Evolutionary conservation across 805 yeast species (phyloP), one percentile per base, ranked within the genome.

Genomic region (Scheffersomyces lignosus): DNA sequence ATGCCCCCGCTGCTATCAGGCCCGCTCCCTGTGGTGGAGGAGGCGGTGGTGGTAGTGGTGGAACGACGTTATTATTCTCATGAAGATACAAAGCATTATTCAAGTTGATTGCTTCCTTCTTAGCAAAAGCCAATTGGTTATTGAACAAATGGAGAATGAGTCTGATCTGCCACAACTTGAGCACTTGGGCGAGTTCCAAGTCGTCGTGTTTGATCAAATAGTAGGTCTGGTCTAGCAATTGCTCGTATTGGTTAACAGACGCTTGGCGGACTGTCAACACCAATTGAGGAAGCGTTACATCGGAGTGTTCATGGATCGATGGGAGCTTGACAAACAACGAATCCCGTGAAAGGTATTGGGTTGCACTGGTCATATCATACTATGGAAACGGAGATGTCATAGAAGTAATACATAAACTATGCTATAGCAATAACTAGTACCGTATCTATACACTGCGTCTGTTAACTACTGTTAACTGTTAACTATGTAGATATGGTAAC

Each of bases 141-240:
- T 50, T 54, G 48, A 66, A 66, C 3, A 67, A 35, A 9, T 52
- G 48, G 8, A 61, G 45, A 12, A 51, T 43, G 15, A 69, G 46
- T n/a, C 74, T 48, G 5, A 63, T 53, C 31, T 64, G 66, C 73
- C 73, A 69, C 15, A 66, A 24, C 27, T 43, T 45, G 13, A 60
- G 31, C 10, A 40, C 43, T 12, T 52, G 49, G 15, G 30, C 24
- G 16, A 29, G 16, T 2, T 43, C 25, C 13, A 42, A 34, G 12
- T 17, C n/a, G 33, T 36, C 24, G 16, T 12, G 28, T 30, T 43
- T 30, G 13, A 56, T 31, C 8, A 56, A 23, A 30, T 38, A 33
- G 32, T 48, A 48, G 9, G 52, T 43, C 15, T 40, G 24, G 27
- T 47, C 48, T 7, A 49, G 47, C 16, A 48, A 22, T 12, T 33